phyloP scores from a whole-genome alignment of 805 yeast genomes.

The Monosporozyma unispora region DNA sequence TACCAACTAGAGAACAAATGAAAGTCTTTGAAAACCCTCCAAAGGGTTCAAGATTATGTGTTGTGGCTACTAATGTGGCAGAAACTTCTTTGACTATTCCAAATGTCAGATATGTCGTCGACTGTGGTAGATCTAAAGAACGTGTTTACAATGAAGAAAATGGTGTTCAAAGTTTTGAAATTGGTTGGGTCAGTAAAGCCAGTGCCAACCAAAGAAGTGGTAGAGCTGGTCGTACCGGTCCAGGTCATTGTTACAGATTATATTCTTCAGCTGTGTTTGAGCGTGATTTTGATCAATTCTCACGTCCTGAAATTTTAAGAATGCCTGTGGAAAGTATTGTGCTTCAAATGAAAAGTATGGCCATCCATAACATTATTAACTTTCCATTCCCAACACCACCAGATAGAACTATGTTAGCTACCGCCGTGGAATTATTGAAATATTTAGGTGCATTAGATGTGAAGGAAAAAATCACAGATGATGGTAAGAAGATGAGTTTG shows the following conservation, averaged over 20 bases:
- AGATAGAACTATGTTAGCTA: slow-evolving; percentile 44
- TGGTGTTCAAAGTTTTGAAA: slow-evolving; percentile 87
- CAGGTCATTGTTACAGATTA: slow-evolving; percentile 91
- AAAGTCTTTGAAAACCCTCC: slow-evolving; percentile 85
- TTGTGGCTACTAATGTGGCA: slow-evolving; percentile 95
- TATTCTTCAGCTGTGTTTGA: slow-evolving; percentile 92
- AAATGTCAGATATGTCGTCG: slow-evolving; percentile 88
- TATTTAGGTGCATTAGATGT: slow-evolving; percentile 67
- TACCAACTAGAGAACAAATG: slow-evolving; percentile 95
- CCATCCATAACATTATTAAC: slow-evolving; percentile 78
- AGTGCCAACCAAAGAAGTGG: slow-evolving; percentile 93
- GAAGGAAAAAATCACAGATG: slow-evolving; percentile 51
- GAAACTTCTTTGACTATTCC: slow-evolving; percentile 97
- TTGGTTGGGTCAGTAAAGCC: slow-evolving; percentile 91
- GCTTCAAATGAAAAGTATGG: slow-evolving; percentile 93
- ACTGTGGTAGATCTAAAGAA: slow-evolving; percentile 90
- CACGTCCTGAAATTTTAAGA: slow-evolving; percentile 81
- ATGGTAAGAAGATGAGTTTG: slow-evolving; percentile 78
- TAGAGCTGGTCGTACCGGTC: slow-evolving; percentile 97
- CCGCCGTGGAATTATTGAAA: slow-evolving; percentile 59
- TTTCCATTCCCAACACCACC: slow-evolving; percentile 98
- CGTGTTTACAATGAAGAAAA: slow-evolving; percentile 71
- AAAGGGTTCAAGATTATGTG: slow-evolving; percentile 73
- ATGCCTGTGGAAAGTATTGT: slow-evolving; percentile 98
- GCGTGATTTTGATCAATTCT: slow-evolving; percentile 70